Base-by-base conservation (phyloP, 2,329 filamentous ascomycete species). In the Clarireedia monteithiana region DNA sequence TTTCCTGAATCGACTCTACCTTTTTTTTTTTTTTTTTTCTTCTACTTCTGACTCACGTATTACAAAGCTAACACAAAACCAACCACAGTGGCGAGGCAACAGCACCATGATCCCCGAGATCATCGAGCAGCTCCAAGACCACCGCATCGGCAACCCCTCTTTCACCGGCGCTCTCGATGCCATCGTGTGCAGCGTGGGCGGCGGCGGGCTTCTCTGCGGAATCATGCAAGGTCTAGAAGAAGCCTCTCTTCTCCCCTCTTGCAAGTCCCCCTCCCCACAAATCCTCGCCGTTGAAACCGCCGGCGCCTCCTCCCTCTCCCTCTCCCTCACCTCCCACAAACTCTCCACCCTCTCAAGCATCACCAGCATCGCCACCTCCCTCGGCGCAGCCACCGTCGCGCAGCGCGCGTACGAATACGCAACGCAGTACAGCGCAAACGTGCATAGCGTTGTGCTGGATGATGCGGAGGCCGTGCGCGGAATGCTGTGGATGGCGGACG, bases 391-490 rank as follows among this genome's bases (percentile, higher is more conserved):
- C 7, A 77, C 79, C n/a, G 87, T 95, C 5, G 83, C 85, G 4
- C 74, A 80, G 57, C 75, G 79, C 61, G 83, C 87, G 0, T 88
- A 87, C 71, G 78, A 84, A 60, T 85, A 88, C 70, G 82, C 79
- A 0, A 70, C 70, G 2, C 42, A 36, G 20, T 55, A 50, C 50
- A 69, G 73, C 1, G 69, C 79, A 39, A 74, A 75, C 45, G 79
- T 86, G 24, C 75, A 76, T 39, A 84, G 79, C 59, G 72, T 81
- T 2, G 85, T 90, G 0, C 75, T 94, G 7, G 77, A 77, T 2
- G 89, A 95, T 64, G 84, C 83, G 3, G 88, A 94, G 66, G 91
- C 92, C 0, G 89, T 88, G 20, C 81, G 85, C 71, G 91, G 85
- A 2, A 88, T 86, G 53, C 83, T 86, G 65, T 77, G 82, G 24